Percentiles rank a stretch among this genome's conserved stretches.
Conservation (phyloP, 768 basidiomycete species). For the Russula emetica region DNA sequence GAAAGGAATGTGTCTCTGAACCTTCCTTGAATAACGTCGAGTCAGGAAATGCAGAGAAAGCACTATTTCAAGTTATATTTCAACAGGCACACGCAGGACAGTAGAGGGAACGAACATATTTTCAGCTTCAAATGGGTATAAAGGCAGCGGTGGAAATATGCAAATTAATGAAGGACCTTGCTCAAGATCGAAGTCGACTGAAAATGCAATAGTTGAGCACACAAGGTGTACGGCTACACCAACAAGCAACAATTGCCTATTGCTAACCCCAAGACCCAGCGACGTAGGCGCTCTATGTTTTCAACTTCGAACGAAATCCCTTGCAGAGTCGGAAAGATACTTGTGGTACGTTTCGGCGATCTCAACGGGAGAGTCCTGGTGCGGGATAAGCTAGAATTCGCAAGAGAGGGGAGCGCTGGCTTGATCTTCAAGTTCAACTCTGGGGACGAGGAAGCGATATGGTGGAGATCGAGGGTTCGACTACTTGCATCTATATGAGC, state of each 20-base stretch:
- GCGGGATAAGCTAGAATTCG: conserved; percentile 8
- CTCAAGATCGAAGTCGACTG: conserved; percentile 88
- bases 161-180: conserved; percentile 74
- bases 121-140: conserved; percentile 65
- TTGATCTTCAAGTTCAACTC: conserved; percentile 27
- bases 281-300: conserved; percentile 47
- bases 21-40: conserved; percentile 83
- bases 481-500: background rate
- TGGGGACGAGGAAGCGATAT: conserved; percentile 28
- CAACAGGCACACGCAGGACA: conserved; percentile 2
- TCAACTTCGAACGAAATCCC: conserved; percentile 47
- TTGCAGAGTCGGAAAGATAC: conserved; percentile 28
- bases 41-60: conserved; percentile 91
- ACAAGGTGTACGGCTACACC: background rate
- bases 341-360: conserved; percentile 29
- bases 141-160: conserved; percentile 59
- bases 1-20: conserved; percentile 79
- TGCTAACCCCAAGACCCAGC: conserved; percentile 66
- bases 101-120: conserved; percentile 63
- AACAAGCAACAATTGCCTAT: conserved; percentile 46
- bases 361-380: conserved; percentile 39
- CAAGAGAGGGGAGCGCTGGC: conserved; percentile 15
- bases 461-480: conserved; percentile 11
- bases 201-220: conserved; percentile 20
- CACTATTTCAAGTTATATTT: conserved; percentile 44